These are phyloP conservation scores for Paraphaeosphaeria minitans DNA, from an alignment of 2,329 filamentous ascomycete genomes.

Conservation along the genomic window DNA sequence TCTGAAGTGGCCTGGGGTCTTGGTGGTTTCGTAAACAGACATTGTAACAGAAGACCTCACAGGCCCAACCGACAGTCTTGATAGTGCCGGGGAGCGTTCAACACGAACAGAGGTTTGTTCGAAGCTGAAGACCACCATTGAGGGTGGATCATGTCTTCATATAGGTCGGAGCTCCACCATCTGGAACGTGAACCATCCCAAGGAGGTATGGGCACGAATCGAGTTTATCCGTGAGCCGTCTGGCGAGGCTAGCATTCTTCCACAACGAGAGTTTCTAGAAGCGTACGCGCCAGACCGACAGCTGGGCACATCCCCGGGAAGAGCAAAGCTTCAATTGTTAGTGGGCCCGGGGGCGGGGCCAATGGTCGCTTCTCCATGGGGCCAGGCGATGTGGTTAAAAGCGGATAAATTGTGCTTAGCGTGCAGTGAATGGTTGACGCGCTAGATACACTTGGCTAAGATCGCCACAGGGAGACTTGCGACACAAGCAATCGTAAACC, in stretches of 20 bases:
- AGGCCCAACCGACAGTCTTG: background rate
- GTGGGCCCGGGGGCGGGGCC: constrained; percentile 12
- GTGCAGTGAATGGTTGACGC: constrained; percentile 16
- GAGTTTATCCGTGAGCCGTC: constrained; percentile 25
- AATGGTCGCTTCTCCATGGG: constrained; percentile 14
- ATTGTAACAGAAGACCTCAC: constrained; percentile 6
- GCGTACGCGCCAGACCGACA: constrained; percentile 12
- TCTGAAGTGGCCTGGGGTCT: constrained; percentile 23
- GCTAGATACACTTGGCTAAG: constrained; percentile 15
- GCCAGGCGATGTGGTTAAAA: constrained; percentile 22
- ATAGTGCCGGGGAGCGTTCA: constrained; percentile 11
- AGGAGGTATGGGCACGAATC: constrained; percentile 7
- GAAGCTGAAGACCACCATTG: constrained; percentile 14
- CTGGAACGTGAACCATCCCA: constrained; percentile 12
- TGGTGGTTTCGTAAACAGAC: constrained; percentile 13
- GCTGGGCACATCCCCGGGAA: constrained; percentile 12
- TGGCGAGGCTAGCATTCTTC: constrained; percentile 14
- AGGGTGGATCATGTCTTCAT: constrained; percentile 15
- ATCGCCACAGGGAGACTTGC: constrained; percentile 20
- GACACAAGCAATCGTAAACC: constrained; percentile 13
- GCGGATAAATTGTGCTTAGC: constrained; percentile 20
- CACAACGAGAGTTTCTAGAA: constrained; percentile 21
- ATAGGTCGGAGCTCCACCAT: constrained; percentile 12
- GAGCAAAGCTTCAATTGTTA: constrained; percentile 16
- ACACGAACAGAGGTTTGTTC: constrained; percentile 15